These are phyloP conservation scores for Erigeron canadensis DNA, from an alignment of 129 eudicot species.

Conservation along the genomic window DNA sequence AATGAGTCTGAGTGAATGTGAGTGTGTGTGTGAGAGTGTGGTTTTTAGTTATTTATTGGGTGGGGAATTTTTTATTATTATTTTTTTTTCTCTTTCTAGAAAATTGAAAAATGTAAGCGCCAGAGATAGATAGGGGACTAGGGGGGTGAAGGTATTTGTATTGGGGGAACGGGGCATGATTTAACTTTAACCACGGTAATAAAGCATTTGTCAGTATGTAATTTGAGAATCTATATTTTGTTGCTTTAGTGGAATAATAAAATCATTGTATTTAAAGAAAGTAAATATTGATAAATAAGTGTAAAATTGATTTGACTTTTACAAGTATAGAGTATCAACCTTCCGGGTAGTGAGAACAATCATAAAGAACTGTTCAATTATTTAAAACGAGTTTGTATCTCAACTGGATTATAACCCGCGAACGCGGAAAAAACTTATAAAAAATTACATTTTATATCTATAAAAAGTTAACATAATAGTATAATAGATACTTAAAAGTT, in stretches of 20 bases:
- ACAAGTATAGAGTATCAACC: no score
- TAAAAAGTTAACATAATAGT: no score
- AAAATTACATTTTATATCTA: no score
- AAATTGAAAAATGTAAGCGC: constrained; percentile 83
- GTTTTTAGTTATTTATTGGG: constrained; percentile 18
- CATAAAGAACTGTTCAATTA: no score
- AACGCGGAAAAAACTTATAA: no score
- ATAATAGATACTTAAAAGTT: no score
- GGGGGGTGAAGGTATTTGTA: background rate
- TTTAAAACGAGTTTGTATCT: no score
- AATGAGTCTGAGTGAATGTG: background rate
- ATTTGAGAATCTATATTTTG: constrained; percentile 19
- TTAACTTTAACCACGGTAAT: constrained; percentile 48
- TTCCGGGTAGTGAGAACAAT: no score
- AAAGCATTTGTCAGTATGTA: constrained; percentile 30
- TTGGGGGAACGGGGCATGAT: constrained; percentile 13
- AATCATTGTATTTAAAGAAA: background rate
- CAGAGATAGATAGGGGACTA: constrained; percentile 31
- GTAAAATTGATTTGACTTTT: no score
- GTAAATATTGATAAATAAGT: background rate
- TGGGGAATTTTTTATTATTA: background rate
- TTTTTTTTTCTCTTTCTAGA: constrained; percentile 29
- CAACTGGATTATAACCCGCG: no score
- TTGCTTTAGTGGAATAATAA: constrained; percentile 3
- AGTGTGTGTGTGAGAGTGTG: background rate